Evolutionary conservation across 495 filamentous ascomycete genomes (phyloP), one percentile per base, ranked within the genome.

Genomic region (Melanomma pulvis-pyrius): DNA sequence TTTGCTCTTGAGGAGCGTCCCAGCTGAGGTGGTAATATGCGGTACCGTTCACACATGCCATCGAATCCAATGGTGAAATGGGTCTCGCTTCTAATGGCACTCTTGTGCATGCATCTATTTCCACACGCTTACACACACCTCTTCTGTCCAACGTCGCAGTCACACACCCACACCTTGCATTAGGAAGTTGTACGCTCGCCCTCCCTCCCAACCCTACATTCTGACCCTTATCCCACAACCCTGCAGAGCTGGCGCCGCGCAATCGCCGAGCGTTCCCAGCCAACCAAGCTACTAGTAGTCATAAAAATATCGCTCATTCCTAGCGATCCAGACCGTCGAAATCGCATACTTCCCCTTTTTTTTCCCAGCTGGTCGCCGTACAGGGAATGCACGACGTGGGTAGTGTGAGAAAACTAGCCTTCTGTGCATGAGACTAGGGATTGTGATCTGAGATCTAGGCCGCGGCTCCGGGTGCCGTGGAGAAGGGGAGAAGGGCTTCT

Each of bases 361-460:
- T n/a, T n/a, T n/a, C n/a, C n/a, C n/a, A n/a, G n/a, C 39, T 2
- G 9, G 8, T 44, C 39, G 5, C 39, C 39, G 39, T 44, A 3
- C 39, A n/a, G 39, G 22, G 21, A 13, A 8, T 8, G 11, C 47
- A 22, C 47, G n/a, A n/a, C n/a, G n/a, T n/a, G n/a, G n/a, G n/a
- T n/a, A n/a, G n/a, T n/a, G n/a, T n/a, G n/a, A n/a, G n/a, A n/a
- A n/a, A 22, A 29, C 6, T 55, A 21, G 22, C 8, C 25, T 55
- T 34, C 26, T 55, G 47, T 15, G 28, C 29, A 29, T 55, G 52
- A 12, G 32, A 26, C 52, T 29, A 34, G 32, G 52, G 9, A 1
- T 6, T 11, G 32, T 2, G 52, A 55, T 55, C 49, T 32, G 52
- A 55, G 52, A 55, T 55, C 52, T 36, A 55, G 52, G 29, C 52